Percentiles rank a stretch among this genome's conserved stretches.
Conservation (phyloP, 2,329 filamentous ascomycete species). For the Penicillium sp. region DNA sequence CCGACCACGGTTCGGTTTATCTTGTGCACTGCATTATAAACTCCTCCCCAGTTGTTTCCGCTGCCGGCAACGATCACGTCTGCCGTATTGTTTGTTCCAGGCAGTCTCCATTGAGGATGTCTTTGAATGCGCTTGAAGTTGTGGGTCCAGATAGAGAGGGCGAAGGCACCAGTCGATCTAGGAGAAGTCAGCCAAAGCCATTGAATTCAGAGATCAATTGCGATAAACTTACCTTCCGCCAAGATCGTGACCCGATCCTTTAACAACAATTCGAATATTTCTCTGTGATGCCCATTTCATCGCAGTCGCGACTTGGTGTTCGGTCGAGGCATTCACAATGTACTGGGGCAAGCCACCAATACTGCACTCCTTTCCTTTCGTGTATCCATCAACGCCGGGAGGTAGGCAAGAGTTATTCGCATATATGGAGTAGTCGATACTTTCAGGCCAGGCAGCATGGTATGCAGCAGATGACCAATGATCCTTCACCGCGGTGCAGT, state of each 20-base stretch:
- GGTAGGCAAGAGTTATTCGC: constrained; percentile 39
- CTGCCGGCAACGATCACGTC: constrained; percentile 24
- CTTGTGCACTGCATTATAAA: constrained; percentile 26
- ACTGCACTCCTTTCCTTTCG: constrained; percentile 25
- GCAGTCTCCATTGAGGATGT: constrained; percentile 10
- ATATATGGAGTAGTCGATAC: constrained; percentile 31
- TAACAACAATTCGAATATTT: constrained; percentile 29
- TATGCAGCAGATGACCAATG: constrained; percentile 34
- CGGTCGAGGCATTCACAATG: constrained; percentile 34
- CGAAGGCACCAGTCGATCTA: constrained; percentile 46
- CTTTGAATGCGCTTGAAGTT: constrained; percentile 41
- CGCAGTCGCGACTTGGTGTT: constrained; percentile 30
- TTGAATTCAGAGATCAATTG: not conserved
- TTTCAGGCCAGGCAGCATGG: constrained; percentile 34
- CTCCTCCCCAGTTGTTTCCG: constrained; percentile 30
- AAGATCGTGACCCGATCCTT: constrained; percentile 28
- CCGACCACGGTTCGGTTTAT: constrained; percentile 29
- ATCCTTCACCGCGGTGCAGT: constrained; percentile 25
- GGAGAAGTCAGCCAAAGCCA: not conserved
- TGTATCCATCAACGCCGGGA: constrained; percentile 24
- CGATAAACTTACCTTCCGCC: constrained; percentile 20
- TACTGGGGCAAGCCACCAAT: constrained; percentile 34
- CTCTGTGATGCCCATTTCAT: constrained; percentile 26
- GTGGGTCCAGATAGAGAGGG: constrained; percentile 51
- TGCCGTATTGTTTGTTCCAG: constrained; percentile 9